Evolutionary conservation across 305 asterid genomes (phyloP).

Genomic region (Lippia alba): DNA sequence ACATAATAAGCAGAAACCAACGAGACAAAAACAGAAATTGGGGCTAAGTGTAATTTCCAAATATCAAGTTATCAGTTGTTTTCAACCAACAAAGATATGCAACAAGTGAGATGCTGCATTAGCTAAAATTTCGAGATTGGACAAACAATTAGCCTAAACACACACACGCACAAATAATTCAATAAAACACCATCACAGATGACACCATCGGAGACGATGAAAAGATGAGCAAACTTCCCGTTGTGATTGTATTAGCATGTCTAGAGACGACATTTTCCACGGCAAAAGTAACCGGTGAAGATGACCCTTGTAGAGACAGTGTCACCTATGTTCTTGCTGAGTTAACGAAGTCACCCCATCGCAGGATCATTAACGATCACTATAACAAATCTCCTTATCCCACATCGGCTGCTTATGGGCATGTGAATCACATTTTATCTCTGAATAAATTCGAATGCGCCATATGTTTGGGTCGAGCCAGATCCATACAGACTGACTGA

Average conservation of each 20-base stretch:
- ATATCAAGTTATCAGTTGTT: too few species aligned
- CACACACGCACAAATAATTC: too few species aligned
- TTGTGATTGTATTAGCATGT: background rate
- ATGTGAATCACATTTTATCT: background rate
- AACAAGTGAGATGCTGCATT: too few species aligned
- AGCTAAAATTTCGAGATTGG: too few species aligned
- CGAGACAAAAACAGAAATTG: too few species aligned
- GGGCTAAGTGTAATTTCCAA: too few species aligned
- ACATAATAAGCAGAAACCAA: too few species aligned
- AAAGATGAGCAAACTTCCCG: background rate
- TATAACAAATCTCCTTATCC: constrained; percentile 11
- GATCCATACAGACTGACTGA: background rate
- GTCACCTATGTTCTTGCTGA: constrained; percentile 22
- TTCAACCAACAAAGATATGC: too few species aligned
- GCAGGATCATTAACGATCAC: background rate
- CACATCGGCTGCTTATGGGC: constrained; percentile 4
- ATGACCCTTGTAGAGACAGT: constrained; percentile 8
- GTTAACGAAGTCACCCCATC: constrained; percentile 8
- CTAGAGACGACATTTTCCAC: background rate
- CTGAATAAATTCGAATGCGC: constrained; percentile 15
- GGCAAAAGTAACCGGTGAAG: background rate
- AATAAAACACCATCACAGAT: too few species aligned
- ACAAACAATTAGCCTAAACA: too few species aligned
- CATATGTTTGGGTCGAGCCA: constrained; percentile 14
- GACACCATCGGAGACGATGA: background rate